Conservation (phyloP, 176 grass and related monocot species). For the Juncus inflexus region DNA sequence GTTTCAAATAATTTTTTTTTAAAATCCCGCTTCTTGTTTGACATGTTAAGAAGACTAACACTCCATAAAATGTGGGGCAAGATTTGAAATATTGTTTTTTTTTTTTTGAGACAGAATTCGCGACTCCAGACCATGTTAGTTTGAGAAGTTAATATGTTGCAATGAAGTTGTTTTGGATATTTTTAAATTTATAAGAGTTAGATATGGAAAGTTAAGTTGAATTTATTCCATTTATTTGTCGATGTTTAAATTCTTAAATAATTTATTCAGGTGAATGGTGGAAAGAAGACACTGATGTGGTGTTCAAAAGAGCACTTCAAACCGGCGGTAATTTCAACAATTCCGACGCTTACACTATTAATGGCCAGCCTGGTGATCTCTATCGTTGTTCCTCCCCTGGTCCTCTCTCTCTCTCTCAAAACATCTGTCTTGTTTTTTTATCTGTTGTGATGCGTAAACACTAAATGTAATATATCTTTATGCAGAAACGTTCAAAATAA, state of each 20-base stretch:
- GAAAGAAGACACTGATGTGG: slow-evolving; percentile 42
- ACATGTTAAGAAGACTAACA: no score
- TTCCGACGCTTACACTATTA: slow-evolving; percentile 57
- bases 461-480: not conserved
- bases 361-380: slow-evolving; percentile 39
- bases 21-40: no score
- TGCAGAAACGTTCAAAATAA: slow-evolving; percentile 23
- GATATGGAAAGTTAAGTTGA: no score
- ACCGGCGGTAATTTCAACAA: slow-evolving; percentile 33
- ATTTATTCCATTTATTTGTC: no score
- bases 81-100: no score
- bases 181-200: no score
- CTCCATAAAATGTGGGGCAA: no score
- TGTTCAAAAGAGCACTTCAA: slow-evolving; percentile 41
- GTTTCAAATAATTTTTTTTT: no score
- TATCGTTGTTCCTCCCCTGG: slow-evolving; percentile 22
- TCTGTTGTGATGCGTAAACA: not conserved
- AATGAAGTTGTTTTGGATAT: no score
- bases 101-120: no score
- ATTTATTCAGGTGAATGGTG: slow-evolving; percentile 47
- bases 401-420: slow-evolving; percentile 19
- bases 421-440: not conserved
- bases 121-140: no score
- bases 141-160: no score
- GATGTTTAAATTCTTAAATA: not conserved